These are phyloP conservation scores for Cryoendolithus antarcticus DNA, from an alignment of 2,329 filamentous ascomycete genomes.

Conservation along the genomic window DNA sequence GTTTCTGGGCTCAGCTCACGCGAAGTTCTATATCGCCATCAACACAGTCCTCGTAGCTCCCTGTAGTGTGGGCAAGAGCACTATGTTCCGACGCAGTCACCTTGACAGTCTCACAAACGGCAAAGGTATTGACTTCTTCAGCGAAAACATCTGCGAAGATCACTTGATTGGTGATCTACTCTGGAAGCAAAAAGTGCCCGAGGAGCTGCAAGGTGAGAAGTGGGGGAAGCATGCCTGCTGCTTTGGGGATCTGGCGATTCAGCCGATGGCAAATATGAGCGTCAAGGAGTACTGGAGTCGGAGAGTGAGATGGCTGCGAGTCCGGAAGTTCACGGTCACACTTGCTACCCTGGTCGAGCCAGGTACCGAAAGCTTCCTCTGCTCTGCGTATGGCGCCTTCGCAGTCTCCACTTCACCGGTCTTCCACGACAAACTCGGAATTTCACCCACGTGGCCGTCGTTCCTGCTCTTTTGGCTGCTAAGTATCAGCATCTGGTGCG, in stretches of 20 bases:
- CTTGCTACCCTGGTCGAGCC: conserved; percentile 85
- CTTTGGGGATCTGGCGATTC: conserved; percentile 75
- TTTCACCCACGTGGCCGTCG: conserved; percentile 55
- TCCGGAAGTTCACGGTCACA: conserved; percentile 86
- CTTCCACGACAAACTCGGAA: conserved; percentile 40
- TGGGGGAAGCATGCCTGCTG: conserved; percentile 73
- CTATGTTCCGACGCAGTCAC: conserved; percentile 93
- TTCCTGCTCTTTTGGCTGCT: conserved; percentile 54
- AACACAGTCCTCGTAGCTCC: conserved; percentile 84
- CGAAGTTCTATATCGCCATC: conserved; percentile 96
- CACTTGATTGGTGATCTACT: conserved; percentile 87
- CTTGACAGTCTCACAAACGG: conserved; percentile 57
- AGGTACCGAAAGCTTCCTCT: conserved; percentile 77
- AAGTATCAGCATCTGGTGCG: conserved; percentile 58
- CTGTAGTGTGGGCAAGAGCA: conserved; percentile 91
- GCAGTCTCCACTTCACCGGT: conserved; percentile 62
- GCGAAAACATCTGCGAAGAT: conserved; percentile 92
- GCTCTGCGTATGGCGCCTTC: conserved; percentile 68
- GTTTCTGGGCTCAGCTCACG: conserved; percentile 86
- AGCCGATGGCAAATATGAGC: conserved; percentile 76
- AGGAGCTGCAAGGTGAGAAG: conserved; percentile 24
- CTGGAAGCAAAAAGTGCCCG: conserved; percentile 54
- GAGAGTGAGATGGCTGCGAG: conserved; percentile 78
- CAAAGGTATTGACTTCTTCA: conserved; percentile 83
- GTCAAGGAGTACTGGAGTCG: conserved; percentile 66